Conservation (phyloP, 2,329 filamentous ascomycete genomes). For the Fusarium abutilonis region DNA sequence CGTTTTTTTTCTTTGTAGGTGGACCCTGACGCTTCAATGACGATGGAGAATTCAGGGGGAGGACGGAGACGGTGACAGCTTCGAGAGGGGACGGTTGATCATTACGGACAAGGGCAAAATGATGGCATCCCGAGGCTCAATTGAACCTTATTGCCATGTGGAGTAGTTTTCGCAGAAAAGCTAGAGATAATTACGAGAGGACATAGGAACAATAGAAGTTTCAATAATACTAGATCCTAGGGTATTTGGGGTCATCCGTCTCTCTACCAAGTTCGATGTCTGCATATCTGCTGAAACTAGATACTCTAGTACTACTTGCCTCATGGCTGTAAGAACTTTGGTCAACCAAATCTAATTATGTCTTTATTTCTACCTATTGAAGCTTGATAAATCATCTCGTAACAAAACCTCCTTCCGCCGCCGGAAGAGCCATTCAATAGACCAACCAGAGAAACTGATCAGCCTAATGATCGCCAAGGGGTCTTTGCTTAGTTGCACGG, state of each 20-base stretch:
- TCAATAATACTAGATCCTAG: too few relatives aligned
- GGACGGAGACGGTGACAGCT: conserved; percentile 15
- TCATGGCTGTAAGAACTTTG: too few relatives aligned
- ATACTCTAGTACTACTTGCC: too few relatives aligned
- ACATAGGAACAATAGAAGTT: too few relatives aligned
- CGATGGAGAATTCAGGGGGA: conserved; percentile 34
- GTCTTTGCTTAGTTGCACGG: conserved; percentile 22
- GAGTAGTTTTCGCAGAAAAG: neutral
- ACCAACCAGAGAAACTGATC: conserved; percentile 1
- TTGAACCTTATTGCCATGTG: conserved; percentile 9
- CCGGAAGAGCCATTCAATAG: conserved; percentile 4
- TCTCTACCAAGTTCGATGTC: too few relatives aligned
- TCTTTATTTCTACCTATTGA: too few relatives aligned
- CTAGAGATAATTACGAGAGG: neutral
- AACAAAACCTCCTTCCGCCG: conserved; percentile 13
- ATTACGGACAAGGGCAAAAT: conserved; percentile 11
- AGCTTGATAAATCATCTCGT: too few relatives aligned
- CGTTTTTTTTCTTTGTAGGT: conserved; percentile 19
- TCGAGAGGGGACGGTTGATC: conserved; percentile 1
- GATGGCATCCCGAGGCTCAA: conserved; percentile 15
- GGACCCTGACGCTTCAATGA: conserved; percentile 49
- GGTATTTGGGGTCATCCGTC: too few relatives aligned
- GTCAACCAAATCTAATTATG: too few relatives aligned
- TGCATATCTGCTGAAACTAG: too few relatives aligned
- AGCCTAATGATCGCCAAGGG: conserved; percentile 27